A percentile compares a stretch with the other conserved stretches of the same genome.
Evolutionary conservation across 306 rosid genomes (phyloP).

Genomic region (Cucumis hystrix): DNA sequence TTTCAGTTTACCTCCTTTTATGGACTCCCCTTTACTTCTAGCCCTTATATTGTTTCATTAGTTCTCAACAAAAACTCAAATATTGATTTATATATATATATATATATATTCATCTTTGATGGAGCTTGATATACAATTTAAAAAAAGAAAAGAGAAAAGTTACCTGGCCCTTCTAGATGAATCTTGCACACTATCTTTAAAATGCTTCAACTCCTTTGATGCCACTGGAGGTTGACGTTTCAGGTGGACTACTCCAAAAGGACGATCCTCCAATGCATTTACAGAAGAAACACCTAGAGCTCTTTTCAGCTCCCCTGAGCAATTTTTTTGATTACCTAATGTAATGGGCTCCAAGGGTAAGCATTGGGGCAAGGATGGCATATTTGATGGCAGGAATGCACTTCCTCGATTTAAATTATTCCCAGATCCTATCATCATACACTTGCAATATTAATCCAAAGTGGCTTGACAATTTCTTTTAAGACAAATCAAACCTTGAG

Average conservation of each 20-base stretch:
- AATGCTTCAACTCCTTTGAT: slow-evolving; percentile 58
- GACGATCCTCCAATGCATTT: slow-evolving; percentile 41
- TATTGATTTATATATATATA: no score
- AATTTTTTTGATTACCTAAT: slow-evolving; percentile 30
- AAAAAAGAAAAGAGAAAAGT: neutral
- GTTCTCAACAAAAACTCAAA: no score
- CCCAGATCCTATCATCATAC: slow-evolving; percentile 53
- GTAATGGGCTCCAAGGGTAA: slow-evolving; percentile 66
- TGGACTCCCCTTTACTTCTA: neutral
- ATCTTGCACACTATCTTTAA: slow-evolving; percentile 68
- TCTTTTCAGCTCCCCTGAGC: slow-evolving; percentile 57
- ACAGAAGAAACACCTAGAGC: slow-evolving; percentile 61
- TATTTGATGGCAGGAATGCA: slow-evolving; percentile 35
- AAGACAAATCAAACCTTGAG: neutral
- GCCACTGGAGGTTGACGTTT: slow-evolving; percentile 47
- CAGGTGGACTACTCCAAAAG: slow-evolving; percentile 48
- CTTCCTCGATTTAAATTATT: slow-evolving; percentile 37
- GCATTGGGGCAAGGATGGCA: slow-evolving; percentile 71
- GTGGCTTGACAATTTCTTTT: neutral
- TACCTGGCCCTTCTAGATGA: slow-evolving; percentile 78
- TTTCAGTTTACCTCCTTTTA: neutral
- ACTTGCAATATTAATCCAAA: slow-evolving; percentile 2
- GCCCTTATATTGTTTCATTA: no score
- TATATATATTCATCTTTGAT: no score
- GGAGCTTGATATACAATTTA: no score